Conservation (phyloP, 129 eudicot species). For the Rutidosis leptorrhynchoides region DNA sequence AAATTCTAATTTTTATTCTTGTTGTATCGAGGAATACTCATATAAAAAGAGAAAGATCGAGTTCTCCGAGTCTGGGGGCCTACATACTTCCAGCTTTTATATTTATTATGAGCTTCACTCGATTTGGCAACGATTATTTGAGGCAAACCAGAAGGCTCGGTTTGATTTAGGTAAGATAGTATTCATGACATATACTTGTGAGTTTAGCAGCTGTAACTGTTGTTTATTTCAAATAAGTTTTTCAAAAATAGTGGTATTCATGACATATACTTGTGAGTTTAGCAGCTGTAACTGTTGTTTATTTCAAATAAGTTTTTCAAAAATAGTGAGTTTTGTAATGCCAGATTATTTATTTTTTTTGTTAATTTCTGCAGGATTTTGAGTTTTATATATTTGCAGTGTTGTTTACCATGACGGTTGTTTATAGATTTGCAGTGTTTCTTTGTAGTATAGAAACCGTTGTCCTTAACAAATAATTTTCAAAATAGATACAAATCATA, state of each 20-base stretch:
- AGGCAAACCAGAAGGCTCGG: slow-evolving; percentile 10
- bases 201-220: slow-evolving; percentile 27
- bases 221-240: slow-evolving; percentile 26
- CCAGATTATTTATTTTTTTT: slow-evolving; percentile 3
- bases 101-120: slow-evolving; percentile 11
- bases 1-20: slow-evolving; percentile 16
- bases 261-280: slow-evolving; percentile 27
- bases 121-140: slow-evolving; percentile 18
- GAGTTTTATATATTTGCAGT: neutral
- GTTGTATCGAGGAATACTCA: slow-evolving; percentile 29
- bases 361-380: slow-evolving; percentile 1
- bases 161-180: neutral
- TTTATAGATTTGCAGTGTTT: too few relatives aligned
- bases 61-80: slow-evolving; percentile 12
- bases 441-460: neutral
- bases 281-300: slow-evolving; percentile 28
- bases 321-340: slow-evolving; percentile 19
- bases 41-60: slow-evolving; percentile 16
- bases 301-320: slow-evolving; percentile 23
- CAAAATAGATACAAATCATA: slow-evolving; percentile 17
- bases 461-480: neutral
- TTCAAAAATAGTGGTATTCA: too few relatives aligned
- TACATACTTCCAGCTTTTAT: slow-evolving; percentile 12
- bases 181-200: slow-evolving; percentile 25
- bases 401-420: slow-evolving; percentile 7